Evolutionary conservation across 1,284 basidiomycete species (phyloP).

Genomic region (Bjerkandera adusta): DNA sequence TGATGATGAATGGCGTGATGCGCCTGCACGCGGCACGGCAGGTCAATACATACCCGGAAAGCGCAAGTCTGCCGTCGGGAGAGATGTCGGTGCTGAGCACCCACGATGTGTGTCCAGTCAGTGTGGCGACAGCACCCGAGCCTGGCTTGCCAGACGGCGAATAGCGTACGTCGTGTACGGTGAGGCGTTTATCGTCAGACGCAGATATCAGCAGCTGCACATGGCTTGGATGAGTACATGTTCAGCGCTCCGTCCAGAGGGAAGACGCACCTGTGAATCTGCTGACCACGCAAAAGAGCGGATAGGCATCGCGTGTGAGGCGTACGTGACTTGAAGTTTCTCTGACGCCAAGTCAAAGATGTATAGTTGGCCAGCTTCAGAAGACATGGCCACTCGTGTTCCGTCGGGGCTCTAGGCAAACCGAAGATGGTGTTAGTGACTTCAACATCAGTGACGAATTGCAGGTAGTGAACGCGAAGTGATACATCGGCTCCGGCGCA

Average conservation of each 20-base stretch:
- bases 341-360: conserved; percentile 74
- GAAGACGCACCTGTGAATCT: conserved; percentile 58
- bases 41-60: conserved; percentile 67
- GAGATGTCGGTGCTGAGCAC: conserved; percentile 78
- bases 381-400: conserved; percentile 70
- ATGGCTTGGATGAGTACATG: neutral
- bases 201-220: conserved; percentile 76
- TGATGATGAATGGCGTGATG: neutral
- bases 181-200: conserved; percentile 85
- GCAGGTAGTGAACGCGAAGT: neutral
- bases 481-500: neutral
- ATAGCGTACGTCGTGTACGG: conserved; percentile 79
- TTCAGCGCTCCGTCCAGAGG: neutral
- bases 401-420: conserved; percentile 80
- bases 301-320: conserved; percentile 84
- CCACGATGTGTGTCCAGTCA: conserved; percentile 87
- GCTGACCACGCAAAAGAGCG: conserved; percentile 82
- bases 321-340: conserved; percentile 65
- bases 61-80: conserved; percentile 72
- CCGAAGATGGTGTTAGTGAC: conserved; percentile 8
- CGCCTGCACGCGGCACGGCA: neutral
- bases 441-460: neutral
- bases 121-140: conserved; percentile 75
- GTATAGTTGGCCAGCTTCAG: conserved; percentile 80
- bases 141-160: conserved; percentile 56